Percentiles rank a stretch among this genome's conserved stretches.
Evolutionary conservation across 306 rosid species (phyloP).

Genomic region (Rubus idaeus): DNA sequence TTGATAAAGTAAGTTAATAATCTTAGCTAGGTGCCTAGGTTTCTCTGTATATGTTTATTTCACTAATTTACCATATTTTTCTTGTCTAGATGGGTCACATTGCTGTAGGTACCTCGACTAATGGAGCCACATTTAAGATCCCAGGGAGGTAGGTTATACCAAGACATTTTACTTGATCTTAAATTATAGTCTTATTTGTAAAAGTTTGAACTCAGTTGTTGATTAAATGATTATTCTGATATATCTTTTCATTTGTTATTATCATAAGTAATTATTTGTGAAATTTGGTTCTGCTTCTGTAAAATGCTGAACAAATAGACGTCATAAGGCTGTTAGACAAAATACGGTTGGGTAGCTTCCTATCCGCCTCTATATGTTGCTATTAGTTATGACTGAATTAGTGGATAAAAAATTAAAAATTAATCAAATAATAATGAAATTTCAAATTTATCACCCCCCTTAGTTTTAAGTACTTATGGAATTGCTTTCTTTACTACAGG

Average conservation of each 20-base stretch:
- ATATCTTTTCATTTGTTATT: neutral
- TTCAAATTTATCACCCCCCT: neutral
- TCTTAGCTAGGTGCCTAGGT: neutral
- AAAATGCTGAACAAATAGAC: neutral
- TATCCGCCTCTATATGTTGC: neutral
- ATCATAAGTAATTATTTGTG: neutral
- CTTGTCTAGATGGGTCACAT: constrained; percentile 66
- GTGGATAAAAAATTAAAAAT: neutral
- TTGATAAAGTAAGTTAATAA: constrained; percentile 62
- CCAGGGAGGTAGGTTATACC: constrained; percentile 76
- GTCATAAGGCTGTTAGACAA: neutral
- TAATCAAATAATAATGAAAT: neutral
- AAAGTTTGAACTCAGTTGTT: neutral
- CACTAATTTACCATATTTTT: constrained; percentile 16
- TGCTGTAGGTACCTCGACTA: constrained; percentile 94
- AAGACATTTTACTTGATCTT: neutral
- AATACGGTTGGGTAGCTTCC: constrained; percentile 1
- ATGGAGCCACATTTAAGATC: constrained; percentile 92
- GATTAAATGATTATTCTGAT: neutral
- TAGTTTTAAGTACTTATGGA: neutral
- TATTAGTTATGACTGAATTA: neutral
- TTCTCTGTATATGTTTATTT: constrained; percentile 1
- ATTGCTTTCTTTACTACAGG: constrained; percentile 43
- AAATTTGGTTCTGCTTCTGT: neutral
- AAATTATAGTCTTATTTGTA: neutral